Base-by-base conservation (phyloP, 2,329 filamentous ascomycete species). In the Arthrobotrys musiformis region DNA sequence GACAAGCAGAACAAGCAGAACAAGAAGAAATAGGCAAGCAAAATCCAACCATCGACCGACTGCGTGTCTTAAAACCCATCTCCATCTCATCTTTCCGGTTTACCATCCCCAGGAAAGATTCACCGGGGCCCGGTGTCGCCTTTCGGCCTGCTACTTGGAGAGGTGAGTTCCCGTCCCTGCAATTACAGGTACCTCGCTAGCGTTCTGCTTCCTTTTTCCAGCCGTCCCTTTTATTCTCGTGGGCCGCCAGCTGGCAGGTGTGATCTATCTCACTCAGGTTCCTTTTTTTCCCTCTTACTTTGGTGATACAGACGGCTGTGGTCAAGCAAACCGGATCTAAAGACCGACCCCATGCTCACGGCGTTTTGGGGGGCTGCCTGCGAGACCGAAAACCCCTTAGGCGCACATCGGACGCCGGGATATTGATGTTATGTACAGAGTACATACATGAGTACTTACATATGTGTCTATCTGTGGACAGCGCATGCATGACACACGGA, bases 101-200 rank as follows among this genome's bases (percentile, higher is more conserved):
- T 52, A 24, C 42, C 28, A 35, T 19, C 35, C 54, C 54, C 35
- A 42, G 2, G 4, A 42, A 13, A 24, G 40, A 52, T 28, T 52
- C 30, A 56, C 70, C 70, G 63, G 70, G 70, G 52, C 70, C 63
- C 70, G 63, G 70, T 75, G 42, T 50, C 46, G 48, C 61, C 54
- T 69, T 69, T 64, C 63, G 62, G 70, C 62, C 52, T 46, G 62
- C 61, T 61, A 50, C 61, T 46, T 60, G 42, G 33, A 75, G 63
- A 50, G 52, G 70, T 74, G 70, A 67, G 70, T 69, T 61, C 70
- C 63, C 70, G 70, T 67, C 67, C 66, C 56, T 74, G 70, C 70
- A 58, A 58, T 58, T 58, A 58, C 30, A 58, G 37, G 33, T 37
- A 4, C 52, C 54, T 58, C 54, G 54, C 54, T 58, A 58, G 54